Base-by-base conservation (phyloP, 768 basidiomycete species). In the Boletus sp. region DNA sequence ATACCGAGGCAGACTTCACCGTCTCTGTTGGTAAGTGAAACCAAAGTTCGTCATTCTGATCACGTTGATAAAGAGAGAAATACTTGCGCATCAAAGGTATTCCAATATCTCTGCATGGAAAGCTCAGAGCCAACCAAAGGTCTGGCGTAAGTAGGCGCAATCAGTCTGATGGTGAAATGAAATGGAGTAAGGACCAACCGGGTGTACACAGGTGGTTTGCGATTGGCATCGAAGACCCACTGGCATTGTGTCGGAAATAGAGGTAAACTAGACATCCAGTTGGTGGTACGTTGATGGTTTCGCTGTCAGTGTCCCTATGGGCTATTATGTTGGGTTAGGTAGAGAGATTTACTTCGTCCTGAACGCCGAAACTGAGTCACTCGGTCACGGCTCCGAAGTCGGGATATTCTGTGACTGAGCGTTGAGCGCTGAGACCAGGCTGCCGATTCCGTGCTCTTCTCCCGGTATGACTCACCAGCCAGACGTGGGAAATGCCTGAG, bases 1-100 rank as follows among this genome's bases (percentile, higher is more conserved):
- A 51, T 6, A 21, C 62, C 62, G 5, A 64, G 13, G n/a, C 62
- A 61, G 21, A 61, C 47, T 41, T 64, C 59, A 6, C 55, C 59
- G 17, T 58, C 59, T 15, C 62, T 64, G n/a, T 19, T 7, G 10
- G 25, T 7, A 17, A 35, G 9, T 23, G 19, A 25, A 1, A n/a
- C 7, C 19, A 33, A 21, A 29, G 11, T 34, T 27, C 1, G 21
- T 50, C 21, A 52, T 7, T 32, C 11, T 13, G 23, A 19, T 38
- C 9, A 13, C 4, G 25, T 8, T 33, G 13, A 1, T 19, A 9
- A 47, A 30, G 2, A 39, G 3, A 35, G 11, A 34, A 23, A 21
- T 21, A 64, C 62, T 58, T 35, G 29, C 58, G 48, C 55, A 14
- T 61, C 63, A 44, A 40, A 49, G 15, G 27, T 1, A 33, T 55